Evolutionary conservation across 371 early-diverging fungal species (phyloP).

Genomic region (Fennellomyces sp.): DNA sequence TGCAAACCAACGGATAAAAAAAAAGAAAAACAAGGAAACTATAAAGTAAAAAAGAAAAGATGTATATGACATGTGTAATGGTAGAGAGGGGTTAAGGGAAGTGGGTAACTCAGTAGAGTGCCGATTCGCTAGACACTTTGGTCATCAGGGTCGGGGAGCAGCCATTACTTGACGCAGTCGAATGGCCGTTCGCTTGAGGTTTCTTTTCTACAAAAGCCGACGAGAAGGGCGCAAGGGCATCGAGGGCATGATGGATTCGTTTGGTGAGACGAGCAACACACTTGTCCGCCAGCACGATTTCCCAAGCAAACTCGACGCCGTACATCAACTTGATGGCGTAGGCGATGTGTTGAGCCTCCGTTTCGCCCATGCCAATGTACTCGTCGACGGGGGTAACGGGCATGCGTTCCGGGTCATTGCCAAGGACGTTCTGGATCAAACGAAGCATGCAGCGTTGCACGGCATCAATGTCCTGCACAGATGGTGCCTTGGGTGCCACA

Average conservation of each 20-base stretch:
- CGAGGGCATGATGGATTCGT: conserved; percentile 39
- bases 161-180: background rate
- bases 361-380: conserved; percentile 67
- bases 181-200: background rate
- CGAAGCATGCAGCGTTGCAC: conserved; percentile 31
- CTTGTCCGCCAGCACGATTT: conserved; percentile 70
- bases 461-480: conserved; percentile 13
- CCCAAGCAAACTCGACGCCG: conserved; percentile 88
- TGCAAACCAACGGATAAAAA: background rate
- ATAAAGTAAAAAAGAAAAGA: background rate
- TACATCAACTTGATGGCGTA: conserved; percentile 79
- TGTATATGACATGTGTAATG: background rate
- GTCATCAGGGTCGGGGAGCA: conserved; percentile 4
- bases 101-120: background rate
- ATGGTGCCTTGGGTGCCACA: conserved; percentile 11
- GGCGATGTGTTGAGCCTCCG: conserved; percentile 75
- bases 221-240: conserved; percentile 36
- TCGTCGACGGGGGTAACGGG: conserved; percentile 58
- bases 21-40: background rate
- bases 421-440: conserved; percentile 38
- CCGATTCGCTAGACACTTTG: conserved; percentile 2
- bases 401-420: conserved; percentile 54
- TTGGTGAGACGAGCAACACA: conserved; percentile 48
- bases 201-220: background rate
- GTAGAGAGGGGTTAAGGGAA: background rate